These are phyloP conservation scores for Pseudonitzschia multistriata DNA, from an alignment of 108 stramenopile species.

Conservation along the genomic window DNA sequence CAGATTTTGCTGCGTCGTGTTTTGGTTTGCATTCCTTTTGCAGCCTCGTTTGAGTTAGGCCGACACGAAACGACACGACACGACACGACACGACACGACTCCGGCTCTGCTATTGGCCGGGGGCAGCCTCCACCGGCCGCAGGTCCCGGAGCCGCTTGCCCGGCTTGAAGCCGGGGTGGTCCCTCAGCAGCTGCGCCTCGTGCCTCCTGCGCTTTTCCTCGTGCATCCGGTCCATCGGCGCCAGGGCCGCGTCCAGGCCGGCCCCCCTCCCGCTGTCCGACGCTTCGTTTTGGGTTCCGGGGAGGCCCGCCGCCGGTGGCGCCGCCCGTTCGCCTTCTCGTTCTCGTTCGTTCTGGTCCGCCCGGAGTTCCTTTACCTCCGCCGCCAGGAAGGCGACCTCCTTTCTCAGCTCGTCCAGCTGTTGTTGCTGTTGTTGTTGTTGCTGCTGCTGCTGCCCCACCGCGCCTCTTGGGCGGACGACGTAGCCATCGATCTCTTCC, in stretches of 20 bases:
- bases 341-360: not conserved
- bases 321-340: not conserved
- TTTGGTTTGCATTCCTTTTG: too few relatives aligned
- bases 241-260: constrained; percentile 14
- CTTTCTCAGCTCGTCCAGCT: constrained; percentile 26
- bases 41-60: too few relatives aligned
- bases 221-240: constrained; percentile 29
- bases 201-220: constrained; percentile 19
- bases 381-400: constrained; percentile 11
- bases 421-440: too few relatives aligned
- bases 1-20: too few relatives aligned
- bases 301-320: not conserved
- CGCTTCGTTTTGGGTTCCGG: not conserved
- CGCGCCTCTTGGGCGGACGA: not conserved
- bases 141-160: constrained; percentile 13
- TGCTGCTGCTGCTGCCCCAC: too few relatives aligned
- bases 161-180: constrained; percentile 32
- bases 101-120: too few relatives aligned
- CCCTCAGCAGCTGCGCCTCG: constrained; percentile 26
- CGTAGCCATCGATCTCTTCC: constrained; percentile 20
- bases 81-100: too few relatives aligned
- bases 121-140: too few relatives aligned
- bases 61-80: too few relatives aligned
- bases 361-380: constrained; percentile 2
- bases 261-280: not conserved